phyloP scores from a whole-genome alignment of 495 filamentous ascomycete species.

The Neurospora discreta region DNA sequence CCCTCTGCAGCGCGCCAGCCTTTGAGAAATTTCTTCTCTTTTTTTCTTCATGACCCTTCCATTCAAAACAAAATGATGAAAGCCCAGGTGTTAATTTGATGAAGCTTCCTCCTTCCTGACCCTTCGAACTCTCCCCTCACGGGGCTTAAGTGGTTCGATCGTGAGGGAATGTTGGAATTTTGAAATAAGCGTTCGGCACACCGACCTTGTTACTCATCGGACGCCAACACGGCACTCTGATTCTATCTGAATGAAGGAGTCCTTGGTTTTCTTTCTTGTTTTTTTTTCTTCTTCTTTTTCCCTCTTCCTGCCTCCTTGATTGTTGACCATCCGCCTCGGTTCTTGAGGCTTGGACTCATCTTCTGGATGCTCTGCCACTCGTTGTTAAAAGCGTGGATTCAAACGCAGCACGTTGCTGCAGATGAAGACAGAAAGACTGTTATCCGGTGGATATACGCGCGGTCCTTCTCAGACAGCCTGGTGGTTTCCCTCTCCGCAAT shows the following conservation, averaged over 20 bases:
- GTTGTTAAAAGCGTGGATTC: neutral
- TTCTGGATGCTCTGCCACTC: neutral
- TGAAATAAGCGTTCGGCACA: conserved; percentile 99
- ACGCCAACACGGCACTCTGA: conserved; percentile 99
- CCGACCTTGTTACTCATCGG: conserved; percentile 88
- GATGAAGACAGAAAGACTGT: neutral
- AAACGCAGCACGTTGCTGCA: neutral
- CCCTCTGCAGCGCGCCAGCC: conserved; percentile 1
- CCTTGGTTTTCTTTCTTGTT: conserved; percentile 2
- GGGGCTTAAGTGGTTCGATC: conserved; percentile 82
- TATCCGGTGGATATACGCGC: neutral
- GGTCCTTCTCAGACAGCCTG: neutral
- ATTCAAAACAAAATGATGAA: conserved; percentile 99
- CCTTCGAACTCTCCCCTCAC: conserved; percentile 66
- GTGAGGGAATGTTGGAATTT: conserved; percentile 53
- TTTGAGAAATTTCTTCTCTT: conserved; percentile 28
- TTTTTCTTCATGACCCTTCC: conserved; percentile 83
- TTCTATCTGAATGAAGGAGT: conserved; percentile 27
- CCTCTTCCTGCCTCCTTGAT: neutral
- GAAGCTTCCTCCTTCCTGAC: conserved; percentile 53
- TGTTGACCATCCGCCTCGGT: neutral
- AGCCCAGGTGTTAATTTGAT: conserved; percentile 90
- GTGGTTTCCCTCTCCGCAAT: neutral
- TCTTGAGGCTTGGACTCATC: neutral
- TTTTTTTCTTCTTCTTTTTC: neutral